Conservation (phyloP, 2,329 filamentous ascomycete genomes). For the Aspergillus pseudoglaucus region DNA sequence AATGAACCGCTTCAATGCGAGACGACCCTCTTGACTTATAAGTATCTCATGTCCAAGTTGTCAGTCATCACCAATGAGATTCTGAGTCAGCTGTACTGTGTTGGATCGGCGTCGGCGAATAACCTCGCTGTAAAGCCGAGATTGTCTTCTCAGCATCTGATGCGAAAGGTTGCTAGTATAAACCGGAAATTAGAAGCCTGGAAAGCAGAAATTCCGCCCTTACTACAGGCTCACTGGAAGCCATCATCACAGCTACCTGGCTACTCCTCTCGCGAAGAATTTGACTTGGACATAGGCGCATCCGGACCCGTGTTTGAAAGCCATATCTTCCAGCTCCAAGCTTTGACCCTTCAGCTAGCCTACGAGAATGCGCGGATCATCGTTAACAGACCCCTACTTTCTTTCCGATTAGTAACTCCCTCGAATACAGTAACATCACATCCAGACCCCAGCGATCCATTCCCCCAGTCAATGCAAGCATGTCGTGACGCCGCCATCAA, state of each 20-base stretch:
- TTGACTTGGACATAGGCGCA: conserved; percentile 19
- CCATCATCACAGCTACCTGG: not conserved
- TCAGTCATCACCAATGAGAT: conserved; percentile 12
- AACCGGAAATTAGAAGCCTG: conserved; percentile 9
- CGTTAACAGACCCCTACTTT: conserved; percentile 19
- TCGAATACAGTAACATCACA: no score
- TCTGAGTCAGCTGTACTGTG: conserved; percentile 14
- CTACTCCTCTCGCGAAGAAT: conserved; percentile 13
- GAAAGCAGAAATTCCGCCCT: conserved; percentile 10
- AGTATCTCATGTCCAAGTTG: conserved; percentile 20
- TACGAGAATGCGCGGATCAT: conserved; percentile 31
- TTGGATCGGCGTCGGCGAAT: conserved; percentile 2
- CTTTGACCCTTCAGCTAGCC: conserved; percentile 26
- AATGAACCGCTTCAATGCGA: conserved; percentile 5
- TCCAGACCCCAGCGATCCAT: not conserved
- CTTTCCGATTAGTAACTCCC: conserved; percentile 10
- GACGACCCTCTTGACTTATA: conserved; percentile 15
- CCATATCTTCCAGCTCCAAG: conserved; percentile 26
- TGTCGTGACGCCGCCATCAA: conserved; percentile 17
- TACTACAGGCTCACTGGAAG: conserved; percentile 1
- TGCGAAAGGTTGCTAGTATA: conserved; percentile 4
- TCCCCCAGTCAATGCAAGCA: conserved; percentile 4
- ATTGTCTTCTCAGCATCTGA: conserved; percentile 1
- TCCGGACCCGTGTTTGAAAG: conserved; percentile 16
- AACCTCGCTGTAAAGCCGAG: not conserved